A percentile compares a stretch with the other conserved stretches of the same genome.
These are phyloP conservation scores for Bipolaris gigantea DNA, from an alignment of 2,329 filamentous ascomycete species.

Conservation along the genomic window DNA sequence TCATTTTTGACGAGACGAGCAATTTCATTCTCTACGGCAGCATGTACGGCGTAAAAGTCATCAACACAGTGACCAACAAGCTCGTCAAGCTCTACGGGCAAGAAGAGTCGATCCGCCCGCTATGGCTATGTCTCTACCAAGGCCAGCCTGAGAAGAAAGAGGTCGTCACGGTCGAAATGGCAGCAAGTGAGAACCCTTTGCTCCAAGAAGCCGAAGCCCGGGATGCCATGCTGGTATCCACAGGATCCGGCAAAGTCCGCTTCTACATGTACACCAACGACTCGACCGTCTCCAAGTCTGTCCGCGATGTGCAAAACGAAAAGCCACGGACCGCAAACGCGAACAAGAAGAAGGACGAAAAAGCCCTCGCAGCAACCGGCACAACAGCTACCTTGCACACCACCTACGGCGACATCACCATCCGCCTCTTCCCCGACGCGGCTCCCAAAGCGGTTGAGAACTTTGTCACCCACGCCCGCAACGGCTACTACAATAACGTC, in stretches of 20 bases:
- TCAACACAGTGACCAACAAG: conserved; percentile 94
- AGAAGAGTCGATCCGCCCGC: conserved; percentile 82
- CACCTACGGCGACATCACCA: conserved; percentile 88
- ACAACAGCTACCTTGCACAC: conserved; percentile 86
- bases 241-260: conserved; percentile 81
- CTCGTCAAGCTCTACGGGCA: conserved; percentile 87
- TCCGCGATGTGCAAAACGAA: conserved; percentile 92
- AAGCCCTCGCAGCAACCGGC: conserved; percentile 71
- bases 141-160: conserved; percentile 94
- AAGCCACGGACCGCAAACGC: conserved; percentile 69
- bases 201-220: conserved; percentile 87
- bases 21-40: conserved; percentile 95
- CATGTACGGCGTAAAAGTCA: conserved; percentile 86
- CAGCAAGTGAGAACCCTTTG: conserved; percentile 88
- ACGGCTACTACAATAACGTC: conserved; percentile 94
- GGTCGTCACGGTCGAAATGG: conserved; percentile 94
- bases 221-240: conserved; percentile 85
- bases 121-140: conserved; percentile 88
- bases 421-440: conserved; percentile 88
- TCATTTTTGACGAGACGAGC: conserved; percentile 94
- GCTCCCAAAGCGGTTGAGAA: conserved; percentile 96
- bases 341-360: conserved; percentile 49
- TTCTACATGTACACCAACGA: conserved; percentile 99
- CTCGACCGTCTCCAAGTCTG: conserved; percentile 57
- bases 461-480: conserved; percentile 87